Evolutionary conservation across 169 alveolate species (phyloP), one percentile per base, ranked within the genome.

Genomic region (Plasmodium fragile): DNA sequence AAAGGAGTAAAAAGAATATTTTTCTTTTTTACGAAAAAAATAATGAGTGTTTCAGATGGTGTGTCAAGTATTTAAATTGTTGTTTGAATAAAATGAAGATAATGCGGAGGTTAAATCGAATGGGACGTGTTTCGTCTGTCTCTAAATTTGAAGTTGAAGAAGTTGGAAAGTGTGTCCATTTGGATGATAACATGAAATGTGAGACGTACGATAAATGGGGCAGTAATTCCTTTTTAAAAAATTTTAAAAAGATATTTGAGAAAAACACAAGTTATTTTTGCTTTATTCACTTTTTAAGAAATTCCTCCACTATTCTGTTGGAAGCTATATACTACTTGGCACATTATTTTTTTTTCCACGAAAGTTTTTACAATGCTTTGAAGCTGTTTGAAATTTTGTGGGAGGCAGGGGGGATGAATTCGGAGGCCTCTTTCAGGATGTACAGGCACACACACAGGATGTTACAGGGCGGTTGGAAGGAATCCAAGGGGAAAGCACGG

Each of bases 261-360:
- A 73, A 73, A n/a, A 84, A 52, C 28, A 72, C 93, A 49, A 84
- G 79, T 73, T 84, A 73, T 52, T 84, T 84, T 39, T 84, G 65
- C 65, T 84, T 84, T 32, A 73, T 84, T 32, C 70, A 52, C 65
- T 32, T 22, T 18, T 84, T 84, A 75, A 84, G 83, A 75, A 72
- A 84, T 30, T 45, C 93, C 3, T n/a, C 77, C 41, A 52, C 22
- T 13, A 49, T 11, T 84, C 25, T 84, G 59, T 73, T 52, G 52
- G 81, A 84, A 16, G 93, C 85, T 18, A 75, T 84, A 16, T 72
- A 34, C 41, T 84, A 59, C 79, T 73, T 84, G 41, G 93, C 93
- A 5, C 53, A 84, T 84, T 84, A 84, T 72, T 84, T 72, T 53
- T 75, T 84, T 73, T 84, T 72, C 75, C 28, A 84, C 59, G 59